Base-by-base conservation (phyloP, 106 monocot genomes). In the Acorus calamus region DNA sequence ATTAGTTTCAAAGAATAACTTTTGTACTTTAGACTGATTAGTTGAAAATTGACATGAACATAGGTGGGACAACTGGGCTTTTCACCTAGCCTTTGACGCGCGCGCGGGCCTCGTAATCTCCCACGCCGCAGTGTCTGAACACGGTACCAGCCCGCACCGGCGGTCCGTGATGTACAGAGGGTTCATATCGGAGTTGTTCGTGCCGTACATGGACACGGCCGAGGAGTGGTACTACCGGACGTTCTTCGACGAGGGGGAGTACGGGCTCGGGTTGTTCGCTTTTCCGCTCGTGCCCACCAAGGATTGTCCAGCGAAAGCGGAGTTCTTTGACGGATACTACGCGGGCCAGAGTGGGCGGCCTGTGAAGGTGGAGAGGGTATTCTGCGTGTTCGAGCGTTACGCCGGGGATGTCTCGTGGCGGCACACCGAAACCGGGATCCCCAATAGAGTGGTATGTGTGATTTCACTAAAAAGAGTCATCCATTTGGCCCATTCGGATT, bases 41-140 rank as follows among this genome's bases (percentile, higher is more conserved):
- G 1, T 28, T 28, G 28, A 28, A 28, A 28, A 28, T 28, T 2
- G 5, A 8, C 41, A 50, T 47, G 42, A 5, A 54, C 54, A 6
- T 48, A 92, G 92, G 44, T 92, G 92, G 92, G 87, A 78, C 2
- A 87, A 87, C 67, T 87, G 92, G 87, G 75, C 57, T 2, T 87
- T 92, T 46, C 92, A 87, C 72, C 45, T 87, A 28, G 59, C 74
- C 14, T 82, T 72, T 49, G 92, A 92, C 62, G 49, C 60, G 4
- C 74, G 92, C 0, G 87, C 84, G 1, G 87, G 92, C 7, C 11
- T 73, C 4, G 61, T 87, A 41, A 84, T 92, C 62, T 92, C 92
- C 41, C 56, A 79, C 3, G 87, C 84, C 0, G 76, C 81, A 4
- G 71, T 92, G 8, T 45, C 52, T 47, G 77, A 86, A 9, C 11